These are phyloP conservation scores for Hypoxylon perforatum DNA, from an alignment of 495 filamentous ascomycete genomes.

Conservation along the genomic window DNA sequence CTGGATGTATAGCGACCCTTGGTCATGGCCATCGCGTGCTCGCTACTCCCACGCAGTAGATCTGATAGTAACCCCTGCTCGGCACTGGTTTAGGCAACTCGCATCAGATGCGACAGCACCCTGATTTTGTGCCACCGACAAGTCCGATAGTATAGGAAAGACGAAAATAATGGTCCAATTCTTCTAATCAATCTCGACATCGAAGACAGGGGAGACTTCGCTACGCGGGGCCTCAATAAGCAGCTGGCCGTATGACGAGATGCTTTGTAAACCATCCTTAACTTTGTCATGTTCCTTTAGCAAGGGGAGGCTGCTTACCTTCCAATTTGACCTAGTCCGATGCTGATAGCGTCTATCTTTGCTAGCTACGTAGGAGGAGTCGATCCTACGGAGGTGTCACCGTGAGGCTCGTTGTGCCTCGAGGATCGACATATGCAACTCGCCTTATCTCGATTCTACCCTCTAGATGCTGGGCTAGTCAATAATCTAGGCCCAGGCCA, in stretches of 20 bases:
- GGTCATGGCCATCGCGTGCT: slow-evolving; percentile 4
- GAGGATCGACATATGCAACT: slow-evolving; percentile 1
- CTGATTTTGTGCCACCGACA: neutral
- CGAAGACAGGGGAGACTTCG: neutral
- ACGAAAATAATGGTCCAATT: neutral
- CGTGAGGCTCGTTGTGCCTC: neutral
- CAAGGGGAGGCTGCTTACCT: slow-evolving; percentile 15
- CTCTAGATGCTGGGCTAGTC: neutral
- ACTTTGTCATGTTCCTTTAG: slow-evolving; percentile 14
- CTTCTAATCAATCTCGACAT: neutral
- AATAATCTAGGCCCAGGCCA: slow-evolving; percentile 14
- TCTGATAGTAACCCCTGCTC: slow-evolving; percentile 15
- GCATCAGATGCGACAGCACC: neutral
- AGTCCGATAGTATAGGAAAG: neutral
- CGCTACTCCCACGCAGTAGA: slow-evolving; percentile 7
- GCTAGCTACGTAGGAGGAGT: slow-evolving; percentile 6
- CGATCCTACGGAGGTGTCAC: slow-evolving; percentile 3
- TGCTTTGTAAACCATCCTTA: slow-evolving; percentile 10
- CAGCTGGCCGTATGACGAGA: slow-evolving; percentile 3
- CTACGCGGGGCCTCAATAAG: slow-evolving; percentile 8
- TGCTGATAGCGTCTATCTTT: slow-evolving; percentile 2
- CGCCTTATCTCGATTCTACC: slow-evolving; percentile 1
- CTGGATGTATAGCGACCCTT: neutral
- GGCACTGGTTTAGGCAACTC: slow-evolving; percentile 32
- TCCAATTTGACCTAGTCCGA: slow-evolving; percentile 13